A percentile compares a stretch with the other conserved stretches of the same genome.
Evolutionary conservation across 1,284 basidiomycete species (phyloP).

Genomic region (Athelia sp.): DNA sequence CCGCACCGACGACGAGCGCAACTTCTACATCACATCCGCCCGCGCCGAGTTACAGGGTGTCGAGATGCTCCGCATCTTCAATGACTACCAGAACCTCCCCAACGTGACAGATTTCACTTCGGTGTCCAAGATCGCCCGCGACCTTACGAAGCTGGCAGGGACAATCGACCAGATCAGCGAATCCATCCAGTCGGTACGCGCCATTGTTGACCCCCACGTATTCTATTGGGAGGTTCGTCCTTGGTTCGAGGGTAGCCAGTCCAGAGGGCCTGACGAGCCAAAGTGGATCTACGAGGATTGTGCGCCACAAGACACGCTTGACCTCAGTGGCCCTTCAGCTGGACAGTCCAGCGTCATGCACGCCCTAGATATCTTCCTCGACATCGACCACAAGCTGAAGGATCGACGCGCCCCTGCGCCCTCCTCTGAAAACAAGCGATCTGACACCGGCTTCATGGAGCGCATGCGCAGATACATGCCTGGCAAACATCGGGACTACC

Average conservation of each 20-base stretch:
- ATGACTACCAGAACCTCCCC: conserved; percentile 75
- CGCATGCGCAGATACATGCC: conserved; percentile 82
- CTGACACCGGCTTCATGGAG: conserved; percentile 74
- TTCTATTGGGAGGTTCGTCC: conserved; percentile 93
- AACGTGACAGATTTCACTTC: conserved; percentile 66
- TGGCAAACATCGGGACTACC: conserved; percentile 67
- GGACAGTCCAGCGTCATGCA: conserved; percentile 93
- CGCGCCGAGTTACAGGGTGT: conserved; percentile 85
- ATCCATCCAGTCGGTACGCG: conserved; percentile 66
- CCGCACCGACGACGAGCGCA: conserved; percentile 78
- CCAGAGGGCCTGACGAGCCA: conserved; percentile 43
- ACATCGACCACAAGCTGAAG: conserved; percentile 78
- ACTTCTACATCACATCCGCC: conserved; percentile 87
- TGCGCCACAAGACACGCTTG: conserved; percentile 46
- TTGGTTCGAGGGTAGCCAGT: conserved; percentile 88
- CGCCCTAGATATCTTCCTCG: conserved; percentile 75
- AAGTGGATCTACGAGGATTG: conserved; percentile 88
- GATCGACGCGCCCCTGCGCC: conserved; percentile 67
- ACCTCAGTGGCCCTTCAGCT: conserved; percentile 86
- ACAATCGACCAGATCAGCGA: conserved; percentile 74
- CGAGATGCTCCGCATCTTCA: conserved; percentile 82
- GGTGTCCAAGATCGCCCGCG: conserved; percentile 65
- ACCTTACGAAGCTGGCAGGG: conserved; percentile 66
- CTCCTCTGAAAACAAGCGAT: conserved; percentile 56
- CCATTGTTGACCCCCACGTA: conserved; percentile 76